Conservation (phyloP, 2,329 filamentous ascomycete species). For the Penicillium sp. region DNA sequence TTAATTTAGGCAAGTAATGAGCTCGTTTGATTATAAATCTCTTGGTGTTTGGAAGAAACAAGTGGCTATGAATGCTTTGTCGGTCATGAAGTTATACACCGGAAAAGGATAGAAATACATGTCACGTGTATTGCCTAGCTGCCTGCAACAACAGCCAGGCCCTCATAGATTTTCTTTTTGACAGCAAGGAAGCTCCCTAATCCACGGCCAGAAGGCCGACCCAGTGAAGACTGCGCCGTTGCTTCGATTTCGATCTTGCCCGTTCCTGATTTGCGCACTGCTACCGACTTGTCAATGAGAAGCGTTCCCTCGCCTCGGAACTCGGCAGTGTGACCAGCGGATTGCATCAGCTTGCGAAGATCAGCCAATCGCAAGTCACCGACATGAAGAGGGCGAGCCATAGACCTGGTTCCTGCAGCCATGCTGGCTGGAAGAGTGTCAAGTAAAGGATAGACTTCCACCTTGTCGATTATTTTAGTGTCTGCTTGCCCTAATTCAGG, state of each 20-base stretch:
- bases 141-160: constrained; percentile 79
- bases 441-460: constrained; percentile 43
- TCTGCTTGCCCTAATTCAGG: constrained; percentile 14
- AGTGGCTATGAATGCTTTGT: constrained; percentile 2
- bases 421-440: constrained; percentile 54
- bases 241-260: constrained; percentile 82
- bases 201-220: constrained; percentile 39
- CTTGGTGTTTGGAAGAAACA: not conserved
- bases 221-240: constrained; percentile 48
- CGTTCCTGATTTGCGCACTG: constrained; percentile 78
- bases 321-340: constrained; percentile 74
- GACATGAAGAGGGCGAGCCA: constrained; percentile 82
- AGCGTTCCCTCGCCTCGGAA: constrained; percentile 88
- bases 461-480: constrained; percentile 20
- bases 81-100: constrained; percentile 8
- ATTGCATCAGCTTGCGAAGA: constrained; percentile 72
- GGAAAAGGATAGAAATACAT: constrained; percentile 13
- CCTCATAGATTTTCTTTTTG: constrained; percentile 84
- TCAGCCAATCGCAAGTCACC: constrained; percentile 86
- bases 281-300: constrained; percentile 77
- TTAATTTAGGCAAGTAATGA: too few relatives aligned
- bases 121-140: constrained; percentile 36
- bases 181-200: constrained; percentile 75
- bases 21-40: not conserved
- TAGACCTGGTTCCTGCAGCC: constrained; percentile 63